Evolutionary conservation across 1,284 basidiomycete genomes (phyloP).

Genomic region (Amylostereum areolatum): DNA sequence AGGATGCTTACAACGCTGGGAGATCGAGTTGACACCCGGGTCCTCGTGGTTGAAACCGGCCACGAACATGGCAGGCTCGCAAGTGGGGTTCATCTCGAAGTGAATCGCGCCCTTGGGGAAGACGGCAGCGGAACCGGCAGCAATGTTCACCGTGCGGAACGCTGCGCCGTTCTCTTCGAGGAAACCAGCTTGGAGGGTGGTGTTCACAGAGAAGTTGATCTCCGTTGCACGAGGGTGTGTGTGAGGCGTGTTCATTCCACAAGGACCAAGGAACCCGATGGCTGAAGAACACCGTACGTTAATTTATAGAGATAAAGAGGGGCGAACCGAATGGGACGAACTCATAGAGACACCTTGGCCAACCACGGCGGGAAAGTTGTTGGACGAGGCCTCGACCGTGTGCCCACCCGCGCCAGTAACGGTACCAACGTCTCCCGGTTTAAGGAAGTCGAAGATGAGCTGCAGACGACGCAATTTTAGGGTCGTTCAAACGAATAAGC

Average conservation of each 20-base stretch:
- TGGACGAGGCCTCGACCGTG: constrained; percentile 1
- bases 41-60: constrained; percentile 27
- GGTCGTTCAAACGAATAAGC: not conserved
- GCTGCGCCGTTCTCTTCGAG: constrained; percentile 29
- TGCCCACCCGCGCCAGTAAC: not conserved
- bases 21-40: constrained; percentile 21
- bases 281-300: not conserved
- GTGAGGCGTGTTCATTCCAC: constrained; percentile 33
- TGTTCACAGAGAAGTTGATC: constrained; percentile 28
- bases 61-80: constrained; percentile 10
- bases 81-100: constrained; percentile 28
- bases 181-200: constrained; percentile 25
- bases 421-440: not conserved
- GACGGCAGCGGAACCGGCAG: constrained; percentile 25
- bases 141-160: constrained; percentile 26
- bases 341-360: constrained; percentile 7
- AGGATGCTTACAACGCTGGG: constrained; percentile 24
- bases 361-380: constrained; percentile 1
- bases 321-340: not conserved
- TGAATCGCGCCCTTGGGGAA: constrained; percentile 30
- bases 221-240: constrained; percentile 31
- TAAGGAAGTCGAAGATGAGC: not conserved
- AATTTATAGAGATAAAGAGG: too few relatives aligned
- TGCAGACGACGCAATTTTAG: not conserved
- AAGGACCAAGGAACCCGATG: constrained; percentile 13